A percentile compares a stretch with the other conserved stretches of the same genome.
These are phyloP conservation scores for Cutaneotrichosporon dermatis DNA, from an alignment of 1,284 basidiomycete species.

Conservation along the genomic window DNA sequence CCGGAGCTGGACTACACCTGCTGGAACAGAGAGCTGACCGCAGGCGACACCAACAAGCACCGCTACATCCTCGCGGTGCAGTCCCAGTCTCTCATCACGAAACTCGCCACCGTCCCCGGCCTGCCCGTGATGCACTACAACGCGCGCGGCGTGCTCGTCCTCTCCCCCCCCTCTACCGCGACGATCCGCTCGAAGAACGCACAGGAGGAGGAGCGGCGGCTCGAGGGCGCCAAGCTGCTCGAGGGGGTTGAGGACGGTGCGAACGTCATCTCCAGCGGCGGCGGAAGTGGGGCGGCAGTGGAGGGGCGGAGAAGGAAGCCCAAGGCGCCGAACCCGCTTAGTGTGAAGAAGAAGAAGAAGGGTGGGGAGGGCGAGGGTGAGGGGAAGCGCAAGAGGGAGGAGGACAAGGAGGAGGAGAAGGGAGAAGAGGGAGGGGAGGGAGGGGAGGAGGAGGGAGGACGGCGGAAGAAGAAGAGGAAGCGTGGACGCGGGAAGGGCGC, in stretches of 20 bases:
- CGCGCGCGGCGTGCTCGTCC: conserved; percentile 75
- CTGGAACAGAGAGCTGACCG: conserved; percentile 1
- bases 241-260: conserved; percentile 39
- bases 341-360: conserved; percentile 77
- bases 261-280: conserved; percentile 56
- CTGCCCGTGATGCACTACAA: conserved; percentile 84
- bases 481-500: conserved; percentile 38
- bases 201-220: conserved; percentile 51
- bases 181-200: conserved; percentile 66
- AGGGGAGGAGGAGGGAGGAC: conserved; percentile 18
- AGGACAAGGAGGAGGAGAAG: conserved; percentile 16
- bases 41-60: conserved; percentile 83
- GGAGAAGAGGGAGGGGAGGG: neutral
- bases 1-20: neutral
- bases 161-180: conserved; percentile 75
- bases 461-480: conserved; percentile 38
- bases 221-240: conserved; percentile 36
- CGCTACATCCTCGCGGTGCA: conserved; percentile 82
- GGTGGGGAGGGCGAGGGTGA: conserved; percentile 14
- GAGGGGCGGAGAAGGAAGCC: conserved; percentile 61
- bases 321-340: conserved; percentile 88
- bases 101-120: conserved; percentile 67
- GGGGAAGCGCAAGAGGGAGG: conserved; percentile 11
- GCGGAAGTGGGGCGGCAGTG: conserved; percentile 53
- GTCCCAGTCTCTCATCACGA: conserved; percentile 61